Evolutionary conservation across 257 asterid species (phyloP).

Genomic region (Agastache rugosa): DNA sequence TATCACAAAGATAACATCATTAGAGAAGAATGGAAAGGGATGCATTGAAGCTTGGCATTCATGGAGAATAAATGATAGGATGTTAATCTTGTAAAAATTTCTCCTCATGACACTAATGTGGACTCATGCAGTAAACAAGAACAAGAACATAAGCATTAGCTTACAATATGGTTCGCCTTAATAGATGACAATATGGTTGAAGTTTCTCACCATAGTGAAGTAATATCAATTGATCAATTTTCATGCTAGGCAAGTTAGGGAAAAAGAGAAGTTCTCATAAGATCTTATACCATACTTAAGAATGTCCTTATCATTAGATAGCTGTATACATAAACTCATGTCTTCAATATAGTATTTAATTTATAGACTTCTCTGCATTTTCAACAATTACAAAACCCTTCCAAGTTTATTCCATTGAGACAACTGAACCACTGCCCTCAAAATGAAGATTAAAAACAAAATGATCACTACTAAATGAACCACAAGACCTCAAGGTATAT

Average conservation of each 20-base stretch:
- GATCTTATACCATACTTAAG: neutral
- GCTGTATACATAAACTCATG: neutral
- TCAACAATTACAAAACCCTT: neutral
- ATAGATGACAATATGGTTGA: too few relatives aligned
- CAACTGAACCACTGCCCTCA: neutral
- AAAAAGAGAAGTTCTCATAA: neutral
- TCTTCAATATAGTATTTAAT: neutral
- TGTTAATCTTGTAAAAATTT: neutral
- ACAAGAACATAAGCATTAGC: neutral
- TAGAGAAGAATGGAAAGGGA: neutral
- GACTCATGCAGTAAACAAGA: neutral
- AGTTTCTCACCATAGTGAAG: neutral
- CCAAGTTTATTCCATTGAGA: neutral
- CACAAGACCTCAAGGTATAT: neutral
- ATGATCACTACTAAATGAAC: neutral
- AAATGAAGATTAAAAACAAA: neutral
- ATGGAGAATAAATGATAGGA: neutral
- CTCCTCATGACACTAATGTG: neutral
- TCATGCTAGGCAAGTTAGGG: neutral
- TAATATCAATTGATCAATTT: neutral
- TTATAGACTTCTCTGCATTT: neutral
- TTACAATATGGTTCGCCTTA: neutral
- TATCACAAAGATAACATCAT: neutral
- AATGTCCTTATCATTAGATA: neutral
- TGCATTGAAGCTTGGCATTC: neutral